Percentiles rank a stretch among this genome's conserved stretches.
Conservation (phyloP, 2,329 filamentous ascomycete species). For the Phaeosphaeriaceae sp. region DNA sequence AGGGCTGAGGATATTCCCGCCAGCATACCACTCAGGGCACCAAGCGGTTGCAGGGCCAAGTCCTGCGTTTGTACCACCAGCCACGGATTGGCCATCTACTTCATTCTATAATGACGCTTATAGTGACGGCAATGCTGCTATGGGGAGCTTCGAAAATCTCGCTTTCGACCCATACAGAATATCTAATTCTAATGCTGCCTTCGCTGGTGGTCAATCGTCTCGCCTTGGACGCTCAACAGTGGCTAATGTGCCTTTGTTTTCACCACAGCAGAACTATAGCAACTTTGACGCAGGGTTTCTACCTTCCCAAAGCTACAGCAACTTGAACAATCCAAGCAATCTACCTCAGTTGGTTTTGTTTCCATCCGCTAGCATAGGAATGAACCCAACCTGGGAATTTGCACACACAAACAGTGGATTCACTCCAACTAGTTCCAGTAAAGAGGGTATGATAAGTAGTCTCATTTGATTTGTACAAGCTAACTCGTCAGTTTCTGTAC, state of each 20-base stretch:
- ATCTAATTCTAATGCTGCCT: background rate
- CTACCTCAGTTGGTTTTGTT: slow-evolving; percentile 2
- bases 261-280: background rate
- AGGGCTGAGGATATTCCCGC: background rate
- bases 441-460: too few species aligned
- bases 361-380: slow-evolving; percentile 12
- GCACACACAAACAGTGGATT: background rate
- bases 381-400: background rate
- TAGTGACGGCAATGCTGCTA: background rate
- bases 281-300: background rate
- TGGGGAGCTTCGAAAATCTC: background rate
- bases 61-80: too few species aligned
- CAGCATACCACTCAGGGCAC: background rate
- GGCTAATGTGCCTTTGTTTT: background rate
- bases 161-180: background rate
- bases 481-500: too few species aligned
- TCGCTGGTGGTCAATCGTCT: background rate
- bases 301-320: background rate
- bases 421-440: too few species aligned
- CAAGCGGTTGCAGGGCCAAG: background rate
- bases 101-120: background rate
- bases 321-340: background rate
- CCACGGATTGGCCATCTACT: too few species aligned
- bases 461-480: too few species aligned
- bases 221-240: background rate